Evolutionary conservation across 2,329 filamentous ascomycete species (phyloP), one percentile per base, ranked within the genome.

Genomic region (Diaporthe citrichinensis): DNA sequence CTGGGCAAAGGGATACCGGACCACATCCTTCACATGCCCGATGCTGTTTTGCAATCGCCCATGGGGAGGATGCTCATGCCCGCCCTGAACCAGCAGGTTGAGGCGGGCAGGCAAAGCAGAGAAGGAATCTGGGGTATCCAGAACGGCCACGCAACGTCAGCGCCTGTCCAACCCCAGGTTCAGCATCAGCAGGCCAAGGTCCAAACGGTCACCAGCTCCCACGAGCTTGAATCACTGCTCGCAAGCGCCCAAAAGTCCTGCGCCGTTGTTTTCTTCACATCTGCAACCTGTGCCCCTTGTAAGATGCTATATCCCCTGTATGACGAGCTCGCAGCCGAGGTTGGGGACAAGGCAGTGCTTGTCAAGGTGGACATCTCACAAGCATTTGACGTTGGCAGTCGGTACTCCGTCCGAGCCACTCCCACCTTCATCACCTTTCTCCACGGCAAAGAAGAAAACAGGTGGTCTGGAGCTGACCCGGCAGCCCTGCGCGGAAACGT

Each of bases 191-290:
- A 87, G 4, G 86, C 84, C 41, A 82, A 80, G 46, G 94, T 97
- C 25, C 89, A 90, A 75, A 89, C 90, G 74, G 89, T 93, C 10
- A 90, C 88, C 36, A 91, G 86, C 31, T 83, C 93, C 6, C 83
- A 85, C 7, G 90, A 93, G 39, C 84, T 97, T 1, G 88, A 95
- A 51, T 85, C 85, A 25, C 84, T 93, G 2, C 86, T 97, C 8
- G 82, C 85, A 0, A 85, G 86, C 2, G 93, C 94, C 0, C 87
- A 88, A 39, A 87, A 89, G 7, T 92, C 93, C 0, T 95, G 93
- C 76, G 94, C 94, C 0, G 90, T 96, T 51, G 89, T 98, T 74
- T 98, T 98, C 87, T 98, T 98, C 85, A 98, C 96, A 0, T 98
- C 95, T 4, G 91, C 94, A 2, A 97, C 93, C 3, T 98, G 96